Evolutionary conservation across 352 stramenopile species (phyloP), one percentile per base, ranked within the genome.

Genomic region (Pythium coloratum): DNA sequence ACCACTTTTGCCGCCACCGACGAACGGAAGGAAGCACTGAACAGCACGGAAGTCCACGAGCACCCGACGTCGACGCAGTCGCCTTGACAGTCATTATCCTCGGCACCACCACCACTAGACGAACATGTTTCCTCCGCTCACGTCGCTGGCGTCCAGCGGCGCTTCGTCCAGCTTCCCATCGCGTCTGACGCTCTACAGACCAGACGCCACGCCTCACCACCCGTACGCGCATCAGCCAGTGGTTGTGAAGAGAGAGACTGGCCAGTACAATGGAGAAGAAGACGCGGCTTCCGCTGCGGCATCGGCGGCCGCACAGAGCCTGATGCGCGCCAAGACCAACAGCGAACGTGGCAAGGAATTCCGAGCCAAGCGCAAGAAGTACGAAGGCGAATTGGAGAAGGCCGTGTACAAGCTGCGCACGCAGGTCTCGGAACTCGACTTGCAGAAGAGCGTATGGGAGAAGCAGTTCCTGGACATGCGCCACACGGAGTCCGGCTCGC

Each of bases 281-380:
- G 14, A 30, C 3, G 34, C 33, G 18, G 16, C 44, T 2, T 55
- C 38, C 26, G 12, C 30, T n/a, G 20, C 20, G 20, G 20, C 20
- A 24, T 24, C 20, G 20, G 44, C 14, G 4, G 24, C 33, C 24
- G 56, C 53, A 6, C 47, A 42, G 44, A 49, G 20, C 36, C n/a
- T 14, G 20, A 30, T 40, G 6, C 62, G 62, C 26, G 67, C 62
- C 62, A 76, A 69, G 62, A 58, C 61, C 33, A 72, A 72, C 46
- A 71, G 69, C 51, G 69, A 75, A 64, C 69, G 69, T 34, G 64
- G 69, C 33, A 69, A 71, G 24, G 44, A 64, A 13, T 73, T 73
- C 54, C 60, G 67, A 33, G 60, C 61, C 51, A 63, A 65, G 57
- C 67, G 61, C 38, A 64, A 69, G 55, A 68, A 69, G 67, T 65